Evolutionary conservation across 257 asterid species (phyloP), one percentile per base, ranked within the genome.

Genomic region (Thymus mandschuricus): DNA sequence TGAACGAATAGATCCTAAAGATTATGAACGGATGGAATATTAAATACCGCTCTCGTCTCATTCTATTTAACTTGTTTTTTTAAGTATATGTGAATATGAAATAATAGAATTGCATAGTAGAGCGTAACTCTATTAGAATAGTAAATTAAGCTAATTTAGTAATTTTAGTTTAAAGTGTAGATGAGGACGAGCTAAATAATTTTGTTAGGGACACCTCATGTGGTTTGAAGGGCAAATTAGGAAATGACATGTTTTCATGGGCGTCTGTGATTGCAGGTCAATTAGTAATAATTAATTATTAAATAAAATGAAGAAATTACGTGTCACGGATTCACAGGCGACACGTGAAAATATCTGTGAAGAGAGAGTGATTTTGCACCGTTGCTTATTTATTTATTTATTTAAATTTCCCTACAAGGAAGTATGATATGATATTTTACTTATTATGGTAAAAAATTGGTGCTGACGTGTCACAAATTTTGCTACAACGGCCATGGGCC

Each of bases 201-300:
- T 15, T 49, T 3, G 0, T 10, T 44, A 70, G 9, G 44, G 75
- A 70, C 74, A 75, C 4, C 28, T 27, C 80, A 74, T 66, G 77
- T 70, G 77, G 61, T 29, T 11, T 2, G 52, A 10, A 46, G 81
- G 84, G 81, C 73, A 63, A 55, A 80, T 46, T 71, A 72, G 84
- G 72, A 76, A 69, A 38, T 27, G 66, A 21, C 0, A 21, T 21
- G 21, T 21, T 21, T 21, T 21, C 21, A 31, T 55, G 33, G 63
- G 45, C 13, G 64, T 29, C 62, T 73, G 66, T 40, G 48, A 31
- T 5, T 69, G 75, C 59, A 15, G 49, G 29, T 58, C 33, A 31
- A 45, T 66, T 71, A 27, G 6, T 3, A 38, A 0, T 38, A 21
- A 21, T 21, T 21, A 21, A 21, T 21, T 21, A 21, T 21, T 73